Evolutionary conservation across 148 eudicot species (phyloP).

Genomic region (Diospyros lotus): DNA sequence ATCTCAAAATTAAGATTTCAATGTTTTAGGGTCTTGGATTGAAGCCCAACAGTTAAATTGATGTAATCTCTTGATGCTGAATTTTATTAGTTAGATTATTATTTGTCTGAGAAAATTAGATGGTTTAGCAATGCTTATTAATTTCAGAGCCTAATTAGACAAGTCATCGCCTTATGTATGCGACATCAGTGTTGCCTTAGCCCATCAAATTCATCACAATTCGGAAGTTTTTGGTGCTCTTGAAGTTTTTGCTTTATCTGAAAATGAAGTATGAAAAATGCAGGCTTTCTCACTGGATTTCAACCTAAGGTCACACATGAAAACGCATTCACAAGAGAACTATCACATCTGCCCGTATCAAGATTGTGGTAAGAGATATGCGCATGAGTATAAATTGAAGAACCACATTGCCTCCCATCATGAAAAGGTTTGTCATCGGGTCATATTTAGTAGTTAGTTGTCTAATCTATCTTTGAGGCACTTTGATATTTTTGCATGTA

Average conservation of each 20-base stretch:
- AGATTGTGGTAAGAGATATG: constrained; percentile 95
- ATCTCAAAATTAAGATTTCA: too few species aligned
- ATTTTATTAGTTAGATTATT: too few species aligned
- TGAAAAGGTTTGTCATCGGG: constrained; percentile 60
- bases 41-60: too few species aligned
- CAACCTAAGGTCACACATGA: constrained; percentile 94
- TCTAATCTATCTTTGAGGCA: not conserved
- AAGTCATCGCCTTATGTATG: not conserved
- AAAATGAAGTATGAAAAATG: constrained; percentile 8
- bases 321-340: constrained; percentile 97
- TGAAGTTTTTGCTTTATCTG: not conserved
- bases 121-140: not conserved
- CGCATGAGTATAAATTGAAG: constrained; percentile 92
- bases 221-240: not conserved
- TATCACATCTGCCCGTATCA: constrained; percentile 87
- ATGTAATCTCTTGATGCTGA: too few species aligned
- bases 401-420: constrained; percentile 78
- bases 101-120: too few species aligned
- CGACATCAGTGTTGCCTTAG: not conserved
- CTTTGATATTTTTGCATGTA: not conserved
- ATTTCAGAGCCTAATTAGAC: not conserved
- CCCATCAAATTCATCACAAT: not conserved
- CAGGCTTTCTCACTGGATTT: constrained; percentile 98
- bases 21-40: too few species aligned
- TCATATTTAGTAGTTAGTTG: not conserved